Evolutionary conservation across 768 basidiomycete species (phyloP), one percentile per base, ranked within the genome.

Genomic region (Xanthoconium purpureum): DNA sequence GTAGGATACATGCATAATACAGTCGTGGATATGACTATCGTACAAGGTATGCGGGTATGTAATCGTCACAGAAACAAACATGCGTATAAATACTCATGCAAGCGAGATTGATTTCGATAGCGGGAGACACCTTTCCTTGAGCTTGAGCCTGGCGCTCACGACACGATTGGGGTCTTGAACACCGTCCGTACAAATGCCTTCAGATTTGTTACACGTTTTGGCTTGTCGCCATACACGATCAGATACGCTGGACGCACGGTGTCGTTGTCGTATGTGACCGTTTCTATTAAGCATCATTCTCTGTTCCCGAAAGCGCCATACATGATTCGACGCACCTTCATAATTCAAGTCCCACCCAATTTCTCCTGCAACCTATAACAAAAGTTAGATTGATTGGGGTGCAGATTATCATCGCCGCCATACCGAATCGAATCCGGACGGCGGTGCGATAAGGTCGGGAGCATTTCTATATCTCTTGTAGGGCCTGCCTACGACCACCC

Each of bases 271-370:
- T 87, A 87, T 14, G 85, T 84, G 9, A 87, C 84, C 5, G 83
- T 86, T 67, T 87, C 86, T 71, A 49, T 42, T 9, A n/a, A 61
- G 30, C 43, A 47, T 38, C 42, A 47, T 36, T 48, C 42, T 30
- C 6, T 28, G 30, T 33, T 13, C 39, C 12, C 29, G 18, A 47
- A 49, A 8, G 4, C 10, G 24, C 20, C 33, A 30, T 6, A 18
- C 17, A 14, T 33, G 18, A 8, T 28, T 9, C 5, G 17, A 68
- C 70, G 28, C 47, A 68, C 70, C 70, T 67, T 83, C 84, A 56
- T 85, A 87, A 64, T 87, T 87, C 47, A 87, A 70, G 64, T 84
- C 83, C 38, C 69, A 71, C 2, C 86, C 86, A n/a, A 85, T 85
- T 57, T 81, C 76, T 4, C 85, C 86, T 9, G 81, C 70, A 20